Evolutionary conservation across 176 grass and related monocot genomes (phyloP), one percentile per base, ranked within the genome.

Genomic region (Elaeis guineensis): DNA sequence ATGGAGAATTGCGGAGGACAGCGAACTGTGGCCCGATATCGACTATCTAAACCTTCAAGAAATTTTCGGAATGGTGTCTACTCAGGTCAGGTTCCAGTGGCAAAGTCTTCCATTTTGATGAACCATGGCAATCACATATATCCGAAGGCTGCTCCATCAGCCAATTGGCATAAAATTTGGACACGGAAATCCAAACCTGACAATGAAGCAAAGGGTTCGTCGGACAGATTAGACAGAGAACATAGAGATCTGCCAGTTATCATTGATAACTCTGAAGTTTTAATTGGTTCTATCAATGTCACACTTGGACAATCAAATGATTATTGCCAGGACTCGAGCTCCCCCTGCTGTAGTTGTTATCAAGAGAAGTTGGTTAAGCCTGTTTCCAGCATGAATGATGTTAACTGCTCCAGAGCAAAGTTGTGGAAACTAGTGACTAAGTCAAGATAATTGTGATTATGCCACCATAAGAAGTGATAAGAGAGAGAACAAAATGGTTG

Each of bases 221-320:
- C 28, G 5, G 52, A n/a, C 5, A 54, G 52, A 32, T 17, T 14
- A 20, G 55, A 54, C 18, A 35, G n/a, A 17, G 26, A 39, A 26
- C 26, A 5, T 23, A 51, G 19, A 65, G 39, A 24, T 65, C 9
- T 16, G 51, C 21, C 5, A 30, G 28, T 30, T 30, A 30, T 30
- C 28, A 51, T 65, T 3, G 20, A 51, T 25, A 17, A 19, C 17
- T 12, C 17, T 35, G 65, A 67, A 39, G 50, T 67, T 8, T 6
- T 67, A 18, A 67, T 67, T 35, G 65, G 65, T 1, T 67, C 65
- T 44, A 67, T 67, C 17, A 55, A 25, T 39, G 25, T 67, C 6
- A 55, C 23, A n/a, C 50, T 67, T 67, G 18, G 51, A 67, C 30
- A 19, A 22, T 6, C 23, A 30, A 30, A 11, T 51, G 49, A 65